These are phyloP conservation scores for Hypomontagnella submonticulosa DNA, from an alignment of 495 filamentous ascomycete species.

Conservation along the genomic window DNA sequence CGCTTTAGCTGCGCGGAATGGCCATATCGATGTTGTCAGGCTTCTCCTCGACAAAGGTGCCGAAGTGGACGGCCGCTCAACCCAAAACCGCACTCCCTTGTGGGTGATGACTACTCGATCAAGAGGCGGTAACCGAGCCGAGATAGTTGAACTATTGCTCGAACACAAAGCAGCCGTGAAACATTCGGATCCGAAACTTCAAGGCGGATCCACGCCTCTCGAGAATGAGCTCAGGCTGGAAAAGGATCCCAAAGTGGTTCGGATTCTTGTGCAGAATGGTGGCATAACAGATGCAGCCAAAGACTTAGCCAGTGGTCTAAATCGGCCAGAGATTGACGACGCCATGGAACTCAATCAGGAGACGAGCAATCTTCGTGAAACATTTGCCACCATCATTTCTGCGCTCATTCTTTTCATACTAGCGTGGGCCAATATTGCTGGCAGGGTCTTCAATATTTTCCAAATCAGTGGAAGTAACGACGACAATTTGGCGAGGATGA, in stretches of 20 bases:
- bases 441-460: conserved; percentile 25
- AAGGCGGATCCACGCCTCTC: conserved; percentile 26
- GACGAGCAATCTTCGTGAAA: neutral
- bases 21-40: conserved; percentile 45
- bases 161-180: conserved; percentile 17
- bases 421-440: conserved; percentile 18
- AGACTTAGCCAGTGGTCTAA: neutral
- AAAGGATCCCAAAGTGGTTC: conserved; percentile 25
- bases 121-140: conserved; percentile 15
- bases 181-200: conserved; percentile 19
- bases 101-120: conserved; percentile 26
- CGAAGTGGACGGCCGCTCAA: conserved; percentile 22
- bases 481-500: neutral
- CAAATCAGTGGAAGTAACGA: conserved; percentile 21
- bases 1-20: conserved; percentile 47
- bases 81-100: conserved; percentile 12
- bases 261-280: conserved; percentile 24
- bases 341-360: conserved; percentile 7
- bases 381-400: conserved; percentile 15
- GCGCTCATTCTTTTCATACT: conserved; percentile 31
- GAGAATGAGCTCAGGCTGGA: conserved; percentile 32
- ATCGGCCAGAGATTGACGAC: conserved; percentile 17
- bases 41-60: conserved; percentile 36
- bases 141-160: conserved; percentile 23
- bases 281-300: conserved; percentile 20